phyloP scores from a whole-genome alignment of 106 monocot genomes.

The Acorus gramineus region DNA sequence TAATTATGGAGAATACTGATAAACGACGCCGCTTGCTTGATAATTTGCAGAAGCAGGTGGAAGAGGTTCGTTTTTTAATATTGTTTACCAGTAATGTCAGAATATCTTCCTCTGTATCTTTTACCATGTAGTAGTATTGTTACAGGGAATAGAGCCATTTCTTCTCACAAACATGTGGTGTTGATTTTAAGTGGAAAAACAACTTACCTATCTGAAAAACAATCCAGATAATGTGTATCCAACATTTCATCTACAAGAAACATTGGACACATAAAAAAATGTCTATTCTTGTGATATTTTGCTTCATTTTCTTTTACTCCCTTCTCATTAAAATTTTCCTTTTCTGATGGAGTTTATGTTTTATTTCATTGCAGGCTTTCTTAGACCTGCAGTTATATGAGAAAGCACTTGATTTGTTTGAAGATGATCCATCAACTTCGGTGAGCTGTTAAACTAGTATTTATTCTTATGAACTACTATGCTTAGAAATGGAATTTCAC shows the following conservation, averaged over 20 bases:
- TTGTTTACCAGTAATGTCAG: not conserved
- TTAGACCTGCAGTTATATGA: constrained; percentile 88
- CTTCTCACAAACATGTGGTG: too few species aligned
- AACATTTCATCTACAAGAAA: too few species aligned
- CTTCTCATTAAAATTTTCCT: not conserved
- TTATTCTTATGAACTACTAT: not conserved
- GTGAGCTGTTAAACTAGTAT: constrained; percentile 25
- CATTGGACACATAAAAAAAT: not conserved
- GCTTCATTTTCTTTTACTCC: constrained; percentile 6
- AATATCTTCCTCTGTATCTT: not conserved
- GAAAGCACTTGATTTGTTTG: constrained; percentile 71
- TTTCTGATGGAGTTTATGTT: not conserved
- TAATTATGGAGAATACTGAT: constrained; percentile 68
- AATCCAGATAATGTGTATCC: too few species aligned
- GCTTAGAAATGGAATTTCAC: not conserved
- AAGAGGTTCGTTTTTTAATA: constrained; percentile 54
- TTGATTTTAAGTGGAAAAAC: too few species aligned
- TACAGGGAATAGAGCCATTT: too few species aligned
- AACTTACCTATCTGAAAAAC: too few species aligned
- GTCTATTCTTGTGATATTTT: not conserved
- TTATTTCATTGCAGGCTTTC: constrained; percentile 34
- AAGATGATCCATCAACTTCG: constrained; percentile 74
- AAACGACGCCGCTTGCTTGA: constrained; percentile 68
- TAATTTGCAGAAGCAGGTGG: constrained; percentile 74
- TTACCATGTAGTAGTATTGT: too few species aligned